These are phyloP conservation scores for Typha latifolia DNA, from an alignment of 176 grass and related monocot species.

Conservation along the genomic window DNA sequence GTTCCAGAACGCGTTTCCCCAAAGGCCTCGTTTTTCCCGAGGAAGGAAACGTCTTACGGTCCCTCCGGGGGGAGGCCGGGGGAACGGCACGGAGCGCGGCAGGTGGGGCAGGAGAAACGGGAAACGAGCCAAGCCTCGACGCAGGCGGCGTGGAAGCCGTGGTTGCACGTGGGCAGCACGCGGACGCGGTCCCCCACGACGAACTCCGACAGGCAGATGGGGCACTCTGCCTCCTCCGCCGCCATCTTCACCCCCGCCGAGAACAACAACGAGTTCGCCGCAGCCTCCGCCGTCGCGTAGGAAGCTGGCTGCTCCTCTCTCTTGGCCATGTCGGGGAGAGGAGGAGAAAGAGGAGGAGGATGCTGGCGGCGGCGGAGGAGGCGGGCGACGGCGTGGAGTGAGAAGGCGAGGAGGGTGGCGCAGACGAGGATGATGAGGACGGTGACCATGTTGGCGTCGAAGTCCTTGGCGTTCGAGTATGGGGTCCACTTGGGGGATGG, in stretches of 20 bases:
- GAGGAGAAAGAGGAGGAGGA: slow-evolving; percentile 16
- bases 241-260: slow-evolving; percentile 7
- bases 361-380: slow-evolving; percentile 31
- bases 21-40: too few species aligned
- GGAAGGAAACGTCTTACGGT: too few species aligned
- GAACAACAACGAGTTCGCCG: slow-evolving; percentile 15
- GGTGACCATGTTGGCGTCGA: slow-evolving; percentile 83
- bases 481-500: slow-evolving; percentile 40
- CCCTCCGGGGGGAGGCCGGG: too few species aligned
- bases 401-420: slow-evolving; percentile 66
- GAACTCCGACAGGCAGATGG: neutral
- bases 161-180: slow-evolving; percentile 24
- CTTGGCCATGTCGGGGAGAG: neutral
- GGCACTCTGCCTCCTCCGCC: neutral
- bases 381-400: slow-evolving; percentile 68
- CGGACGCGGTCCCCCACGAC: slow-evolving; percentile 17
- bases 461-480: slow-evolving; percentile 51
- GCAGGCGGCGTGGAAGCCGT: slow-evolving; percentile 25
- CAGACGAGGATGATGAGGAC: slow-evolving; percentile 78
- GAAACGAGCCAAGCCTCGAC: slow-evolving; percentile 16
- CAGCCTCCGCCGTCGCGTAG: slow-evolving; percentile 20
- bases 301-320: slow-evolving; percentile 5
- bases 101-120: slow-evolving; percentile 13
- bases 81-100: slow-evolving; percentile 1
- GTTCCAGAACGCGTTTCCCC: too few species aligned